Conservation (phyloP, 1,284 basidiomycete species). For the Entoloma clypeatum region DNA sequence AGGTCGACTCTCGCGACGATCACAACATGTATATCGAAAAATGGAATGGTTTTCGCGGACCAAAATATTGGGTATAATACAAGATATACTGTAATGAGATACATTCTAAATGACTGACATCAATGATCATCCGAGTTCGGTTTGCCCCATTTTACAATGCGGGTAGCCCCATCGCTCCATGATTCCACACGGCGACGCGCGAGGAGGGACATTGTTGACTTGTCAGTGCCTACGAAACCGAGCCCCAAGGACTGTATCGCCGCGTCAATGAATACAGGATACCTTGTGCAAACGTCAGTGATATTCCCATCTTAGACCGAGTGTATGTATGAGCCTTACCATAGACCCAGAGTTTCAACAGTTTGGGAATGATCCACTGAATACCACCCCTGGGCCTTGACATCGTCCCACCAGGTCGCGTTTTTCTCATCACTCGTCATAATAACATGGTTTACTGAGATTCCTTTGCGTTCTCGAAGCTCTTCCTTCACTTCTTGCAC, state of each 20-base stretch:
- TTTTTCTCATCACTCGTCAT: slow-evolving; percentile 72
- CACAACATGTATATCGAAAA: background rate
- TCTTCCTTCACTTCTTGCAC: slow-evolving; percentile 61
- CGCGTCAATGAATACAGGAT: slow-evolving; percentile 66
- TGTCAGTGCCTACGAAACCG: slow-evolving; percentile 67
- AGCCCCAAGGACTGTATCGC: slow-evolving; percentile 60
- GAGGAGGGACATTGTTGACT: slow-evolving; percentile 65
- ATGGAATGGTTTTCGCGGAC: background rate
- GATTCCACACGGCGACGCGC: slow-evolving; percentile 59
- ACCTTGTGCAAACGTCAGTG: slow-evolving; percentile 32
- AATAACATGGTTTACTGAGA: slow-evolving; percentile 53
- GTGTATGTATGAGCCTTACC: slow-evolving; percentile 36
- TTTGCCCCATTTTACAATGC: slow-evolving; percentile 53
- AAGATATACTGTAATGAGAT: slow-evolving; percentile 7
- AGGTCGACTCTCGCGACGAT: no score
- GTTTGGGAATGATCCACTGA: slow-evolving; percentile 56
- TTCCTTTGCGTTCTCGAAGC: slow-evolving; percentile 45
- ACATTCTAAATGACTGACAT: slow-evolving; percentile 5
- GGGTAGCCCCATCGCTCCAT: slow-evolving; percentile 54
- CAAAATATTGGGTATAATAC: slow-evolving; percentile 7
- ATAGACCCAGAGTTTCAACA: slow-evolving; percentile 49
- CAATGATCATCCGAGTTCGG: slow-evolving; percentile 43
- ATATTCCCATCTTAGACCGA: background rate
- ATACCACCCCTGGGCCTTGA: slow-evolving; percentile 57
- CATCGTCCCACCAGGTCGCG: slow-evolving; percentile 61